These are phyloP conservation scores for Geotrichum fermentans DNA, from an alignment of 1,139 yeast species.

Conservation along the genomic window DNA sequence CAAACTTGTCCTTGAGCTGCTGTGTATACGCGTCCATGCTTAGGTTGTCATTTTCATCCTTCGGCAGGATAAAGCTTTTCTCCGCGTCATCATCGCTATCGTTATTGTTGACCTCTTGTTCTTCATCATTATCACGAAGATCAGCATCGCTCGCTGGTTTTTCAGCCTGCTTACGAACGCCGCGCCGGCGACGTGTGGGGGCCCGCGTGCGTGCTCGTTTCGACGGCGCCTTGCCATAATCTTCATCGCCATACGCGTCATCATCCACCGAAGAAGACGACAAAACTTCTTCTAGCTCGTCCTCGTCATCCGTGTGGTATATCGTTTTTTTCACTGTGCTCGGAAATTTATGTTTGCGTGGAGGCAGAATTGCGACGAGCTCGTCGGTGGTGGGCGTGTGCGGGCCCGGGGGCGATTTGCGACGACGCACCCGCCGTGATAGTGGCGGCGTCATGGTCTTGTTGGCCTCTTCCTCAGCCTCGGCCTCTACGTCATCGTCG, in stretches of 20 bases:
- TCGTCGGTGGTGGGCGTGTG: conserved; percentile 4
- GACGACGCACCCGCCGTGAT: neutral
- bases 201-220: neutral
- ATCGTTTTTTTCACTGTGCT: neutral
- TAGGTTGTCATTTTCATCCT: conserved; percentile 2
- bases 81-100: conserved; percentile 3
- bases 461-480: neutral
- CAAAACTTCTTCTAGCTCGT: conserved; percentile 6
- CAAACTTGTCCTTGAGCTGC: conserved; percentile 17
- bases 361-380: conserved; percentile 7
- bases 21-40: conserved; percentile 6
- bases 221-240: neutral
- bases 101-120: too few species aligned
- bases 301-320: neutral
- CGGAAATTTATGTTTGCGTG: conserved; percentile 6
- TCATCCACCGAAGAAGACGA: too few species aligned
- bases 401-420: too few species aligned
- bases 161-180: neutral
- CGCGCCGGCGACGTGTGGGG: neutral
- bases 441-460: neutral
- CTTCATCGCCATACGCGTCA: neutral
- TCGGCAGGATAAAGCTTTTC: neutral
- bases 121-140: too few species aligned
- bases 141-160: too few species aligned
- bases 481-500: neutral